Evolutionary conservation across 163 green algal genomes (phyloP).

Genomic region (Picocystis sp.): DNA sequence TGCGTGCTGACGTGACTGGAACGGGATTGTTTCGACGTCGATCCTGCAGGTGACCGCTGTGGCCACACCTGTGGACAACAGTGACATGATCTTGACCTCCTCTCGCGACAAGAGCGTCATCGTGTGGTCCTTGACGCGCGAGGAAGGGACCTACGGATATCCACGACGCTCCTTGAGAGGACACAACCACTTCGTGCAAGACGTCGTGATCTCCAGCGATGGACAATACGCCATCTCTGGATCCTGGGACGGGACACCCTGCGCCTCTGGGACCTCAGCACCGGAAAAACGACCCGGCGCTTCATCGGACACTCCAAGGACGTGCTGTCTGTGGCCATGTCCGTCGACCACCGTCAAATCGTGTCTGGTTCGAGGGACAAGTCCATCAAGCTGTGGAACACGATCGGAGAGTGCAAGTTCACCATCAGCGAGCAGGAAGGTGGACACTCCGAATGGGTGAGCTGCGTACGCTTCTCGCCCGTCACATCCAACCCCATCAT

Average conservation of each 20-base stretch:
- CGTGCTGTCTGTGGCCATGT: conserved; percentile 96
- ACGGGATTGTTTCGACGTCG: no score
- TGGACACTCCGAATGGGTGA: conserved; percentile 95
- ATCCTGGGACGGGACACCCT: conserved; percentile 97
- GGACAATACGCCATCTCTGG: conserved; percentile 84
- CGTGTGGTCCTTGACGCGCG: conserved; percentile 76
- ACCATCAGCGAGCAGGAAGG: conserved; percentile 77
- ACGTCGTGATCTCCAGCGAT: conserved; percentile 95
- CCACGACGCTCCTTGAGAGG: conserved; percentile 55
- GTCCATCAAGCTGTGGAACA: conserved; percentile 99
- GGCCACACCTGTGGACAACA: conserved; percentile 84
- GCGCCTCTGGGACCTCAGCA: conserved; percentile 96
- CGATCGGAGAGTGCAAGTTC: conserved; percentile 99
- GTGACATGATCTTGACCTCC: conserved; percentile 79
- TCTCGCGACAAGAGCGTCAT: conserved; percentile 95
- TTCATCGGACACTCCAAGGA: conserved; percentile 99
- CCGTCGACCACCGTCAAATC: conserved; percentile 97
- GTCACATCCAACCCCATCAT: conserved; percentile 89
- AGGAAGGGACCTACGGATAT: conserved; percentile 70
- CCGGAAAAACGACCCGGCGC: conserved; percentile 82
- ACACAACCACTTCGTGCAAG: conserved; percentile 90
- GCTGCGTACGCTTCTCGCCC: conserved; percentile 94
- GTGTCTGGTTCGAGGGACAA: conserved; percentile 92
- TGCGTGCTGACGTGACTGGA: no score
- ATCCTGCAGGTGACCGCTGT: conserved; percentile 46